Conservation (phyloP, 441 rosid species). For the Pelargonium australe region DNA sequence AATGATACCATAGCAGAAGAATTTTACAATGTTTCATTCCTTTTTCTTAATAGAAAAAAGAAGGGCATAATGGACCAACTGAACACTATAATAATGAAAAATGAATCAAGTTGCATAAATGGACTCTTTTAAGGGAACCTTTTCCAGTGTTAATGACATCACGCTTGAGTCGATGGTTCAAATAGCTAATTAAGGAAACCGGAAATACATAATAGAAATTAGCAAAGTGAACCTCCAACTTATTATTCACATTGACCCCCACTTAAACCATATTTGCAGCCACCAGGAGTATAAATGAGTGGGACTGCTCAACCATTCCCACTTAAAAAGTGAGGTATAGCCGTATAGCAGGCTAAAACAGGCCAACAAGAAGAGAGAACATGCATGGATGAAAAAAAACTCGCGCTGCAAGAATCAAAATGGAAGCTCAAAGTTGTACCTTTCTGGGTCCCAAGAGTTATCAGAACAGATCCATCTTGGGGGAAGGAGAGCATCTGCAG, state of each 20-base stretch:
- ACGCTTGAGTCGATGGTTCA: background rate
- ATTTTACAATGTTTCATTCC: background rate
- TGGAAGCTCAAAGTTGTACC: slow-evolving; percentile 31
- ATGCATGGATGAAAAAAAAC: background rate
- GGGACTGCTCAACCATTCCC: background rate
- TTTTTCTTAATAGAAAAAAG: background rate
- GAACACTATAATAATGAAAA: background rate
- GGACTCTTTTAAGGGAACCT: background rate
- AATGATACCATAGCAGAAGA: background rate
- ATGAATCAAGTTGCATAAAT: background rate
- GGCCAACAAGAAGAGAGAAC: background rate
- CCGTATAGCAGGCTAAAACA: background rate
- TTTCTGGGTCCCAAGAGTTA: slow-evolving; percentile 64
- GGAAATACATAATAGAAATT: background rate
- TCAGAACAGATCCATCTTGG: slow-evolving; percentile 60
- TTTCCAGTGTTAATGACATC: background rate
- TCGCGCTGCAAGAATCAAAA: background rate
- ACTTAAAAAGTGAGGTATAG: background rate
- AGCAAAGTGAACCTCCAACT: background rate
- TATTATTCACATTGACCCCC: background rate
- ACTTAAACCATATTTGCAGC: background rate
- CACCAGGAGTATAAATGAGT: background rate
- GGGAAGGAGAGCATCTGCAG: slow-evolving; percentile 54
- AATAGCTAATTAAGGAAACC: background rate
- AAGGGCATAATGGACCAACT: background rate